Evolutionary conservation across 2,329 filamentous ascomycete species (phyloP).

Genomic region (Aspergillus transmontanensis): DNA sequence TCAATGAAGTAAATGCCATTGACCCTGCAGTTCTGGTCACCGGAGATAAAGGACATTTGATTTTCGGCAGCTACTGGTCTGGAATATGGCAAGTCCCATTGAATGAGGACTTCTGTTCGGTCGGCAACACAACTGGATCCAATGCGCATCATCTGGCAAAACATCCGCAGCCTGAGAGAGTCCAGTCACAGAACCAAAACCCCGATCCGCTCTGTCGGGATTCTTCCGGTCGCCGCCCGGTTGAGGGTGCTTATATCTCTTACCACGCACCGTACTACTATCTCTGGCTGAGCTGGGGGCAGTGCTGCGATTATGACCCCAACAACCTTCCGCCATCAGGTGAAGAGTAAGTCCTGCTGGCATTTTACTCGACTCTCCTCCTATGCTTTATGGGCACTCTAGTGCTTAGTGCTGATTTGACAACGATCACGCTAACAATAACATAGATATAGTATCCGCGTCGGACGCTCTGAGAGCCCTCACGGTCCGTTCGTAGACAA

Average conservation of each 20-base stretch:
- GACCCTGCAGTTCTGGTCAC: slow-evolving; percentile 57
- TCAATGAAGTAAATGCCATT: slow-evolving; percentile 60
- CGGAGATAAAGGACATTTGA: slow-evolving; percentile 49
- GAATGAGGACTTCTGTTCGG: slow-evolving; percentile 27
- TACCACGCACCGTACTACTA: slow-evolving; percentile 35
- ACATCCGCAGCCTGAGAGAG: slow-evolving; percentile 23
- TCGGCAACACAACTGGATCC: slow-evolving; percentile 21
- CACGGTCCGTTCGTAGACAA: slow-evolving; percentile 61
- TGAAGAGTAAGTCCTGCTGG: slow-evolving; percentile 44
- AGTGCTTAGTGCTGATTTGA: neutral
- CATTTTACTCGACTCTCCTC: neutral
- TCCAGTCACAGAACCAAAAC: slow-evolving; percentile 18
- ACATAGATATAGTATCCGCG: slow-evolving; percentile 62
- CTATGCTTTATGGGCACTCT: neutral
- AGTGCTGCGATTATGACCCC: slow-evolving; percentile 33
- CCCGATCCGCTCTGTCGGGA: slow-evolving; percentile 33
- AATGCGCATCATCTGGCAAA: slow-evolving; percentile 34
- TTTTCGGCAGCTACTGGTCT: slow-evolving; percentile 70
- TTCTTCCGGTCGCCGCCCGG: slow-evolving; percentile 31
- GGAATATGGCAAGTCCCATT: slow-evolving; percentile 65
- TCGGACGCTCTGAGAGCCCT: slow-evolving; percentile 59
- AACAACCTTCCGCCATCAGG: slow-evolving; percentile 52
- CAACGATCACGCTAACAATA: neutral
- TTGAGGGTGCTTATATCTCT: slow-evolving; percentile 36
- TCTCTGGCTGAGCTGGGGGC: slow-evolving; percentile 39